phyloP scores from a whole-genome alignment of 1,139 yeast species.

The Pichia sp. region DNA sequence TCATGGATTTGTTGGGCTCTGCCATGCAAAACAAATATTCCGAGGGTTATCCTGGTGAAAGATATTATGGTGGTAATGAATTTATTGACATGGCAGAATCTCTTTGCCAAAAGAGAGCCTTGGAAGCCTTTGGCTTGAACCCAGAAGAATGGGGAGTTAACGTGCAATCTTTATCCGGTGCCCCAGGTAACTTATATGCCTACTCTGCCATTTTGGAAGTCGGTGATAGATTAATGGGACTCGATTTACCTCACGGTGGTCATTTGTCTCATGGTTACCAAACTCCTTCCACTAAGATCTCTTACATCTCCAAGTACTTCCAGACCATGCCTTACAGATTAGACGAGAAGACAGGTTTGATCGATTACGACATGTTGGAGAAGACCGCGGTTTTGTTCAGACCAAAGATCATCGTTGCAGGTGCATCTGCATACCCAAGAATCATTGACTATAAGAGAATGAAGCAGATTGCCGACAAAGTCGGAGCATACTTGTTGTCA shows the following conservation, averaged over 20 bases:
- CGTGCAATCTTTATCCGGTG: slow-evolving; percentile 93
- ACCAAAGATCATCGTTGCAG: slow-evolving; percentile 95
- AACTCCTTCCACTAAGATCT: slow-evolving; percentile 90
- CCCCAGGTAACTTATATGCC: slow-evolving; percentile 95
- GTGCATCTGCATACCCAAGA: slow-evolving; percentile 96
- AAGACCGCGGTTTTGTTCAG: slow-evolving; percentile 85
- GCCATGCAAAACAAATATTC: slow-evolving; percentile 92
- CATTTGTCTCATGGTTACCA: slow-evolving; percentile 98
- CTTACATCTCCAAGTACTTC: slow-evolving; percentile 92
- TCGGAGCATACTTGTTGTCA: slow-evolving; percentile 91
- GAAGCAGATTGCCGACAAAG: slow-evolving; percentile 94
- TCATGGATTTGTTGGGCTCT: slow-evolving; percentile 93
- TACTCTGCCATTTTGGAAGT: slow-evolving; percentile 93
- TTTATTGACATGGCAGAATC: slow-evolving; percentile 90
- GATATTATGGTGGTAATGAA: slow-evolving; percentile 89
- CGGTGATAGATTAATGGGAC: slow-evolving; percentile 94
- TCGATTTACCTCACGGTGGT: slow-evolving; percentile 97
- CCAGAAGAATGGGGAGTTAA: slow-evolving; percentile 96
- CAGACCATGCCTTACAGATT: slow-evolving; percentile 99
- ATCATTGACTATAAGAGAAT: slow-evolving; percentile 91
- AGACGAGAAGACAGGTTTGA: slow-evolving; percentile 82
- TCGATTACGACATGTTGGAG: slow-evolving; percentile 92
- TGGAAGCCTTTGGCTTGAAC: slow-evolving; percentile 75
- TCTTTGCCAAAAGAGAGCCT: slow-evolving; percentile 89
- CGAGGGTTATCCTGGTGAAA: slow-evolving; percentile 85